Conservation (phyloP, 1,284 basidiomycete species). For the Sparassis latifolia region DNA sequence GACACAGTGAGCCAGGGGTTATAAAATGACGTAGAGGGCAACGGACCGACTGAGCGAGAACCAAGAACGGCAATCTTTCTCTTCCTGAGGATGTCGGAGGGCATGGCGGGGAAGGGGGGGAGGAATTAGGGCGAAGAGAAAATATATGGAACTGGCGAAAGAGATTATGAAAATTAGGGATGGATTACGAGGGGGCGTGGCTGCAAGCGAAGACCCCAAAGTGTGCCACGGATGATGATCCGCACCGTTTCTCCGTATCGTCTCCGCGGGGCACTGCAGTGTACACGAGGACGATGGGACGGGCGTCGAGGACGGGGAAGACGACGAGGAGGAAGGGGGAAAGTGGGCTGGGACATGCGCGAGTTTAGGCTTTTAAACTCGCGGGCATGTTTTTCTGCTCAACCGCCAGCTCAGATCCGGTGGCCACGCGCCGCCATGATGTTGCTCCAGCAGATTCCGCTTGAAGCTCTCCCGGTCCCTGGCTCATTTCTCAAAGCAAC, state of each 20-base stretch:
- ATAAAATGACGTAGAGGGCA: slow-evolving; percentile 5
- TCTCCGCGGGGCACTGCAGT: background rate
- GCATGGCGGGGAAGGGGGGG: slow-evolving; percentile 28
- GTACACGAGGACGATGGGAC: background rate
- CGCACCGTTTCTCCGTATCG: slow-evolving; percentile 13
- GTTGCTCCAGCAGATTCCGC: background rate
- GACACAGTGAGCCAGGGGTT: slow-evolving; percentile 8
- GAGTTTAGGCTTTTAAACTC: background rate
- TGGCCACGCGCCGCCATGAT: background rate
- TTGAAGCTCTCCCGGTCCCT: too few relatives aligned
- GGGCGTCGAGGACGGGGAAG: background rate
- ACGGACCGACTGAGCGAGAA: slow-evolving; percentile 73
- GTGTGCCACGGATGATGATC: slow-evolving; percentile 5
- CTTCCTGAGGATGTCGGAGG: slow-evolving; percentile 65
- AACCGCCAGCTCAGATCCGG: too few relatives aligned
- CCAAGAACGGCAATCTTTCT: slow-evolving; percentile 82
- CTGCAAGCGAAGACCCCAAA: slow-evolving; percentile 7
- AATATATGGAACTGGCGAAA: background rate
- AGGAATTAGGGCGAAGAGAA: slow-evolving; percentile 3
- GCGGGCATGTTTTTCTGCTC: too few relatives aligned
- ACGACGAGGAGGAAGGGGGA: background rate
- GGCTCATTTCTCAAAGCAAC: too few relatives aligned
- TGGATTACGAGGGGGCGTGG: slow-evolving; percentile 2
- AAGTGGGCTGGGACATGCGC: background rate
- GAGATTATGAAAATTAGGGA: background rate